Evolutionary conservation across 257 asterid species (phyloP).

Genomic region (Leonotis leonurus): DNA sequence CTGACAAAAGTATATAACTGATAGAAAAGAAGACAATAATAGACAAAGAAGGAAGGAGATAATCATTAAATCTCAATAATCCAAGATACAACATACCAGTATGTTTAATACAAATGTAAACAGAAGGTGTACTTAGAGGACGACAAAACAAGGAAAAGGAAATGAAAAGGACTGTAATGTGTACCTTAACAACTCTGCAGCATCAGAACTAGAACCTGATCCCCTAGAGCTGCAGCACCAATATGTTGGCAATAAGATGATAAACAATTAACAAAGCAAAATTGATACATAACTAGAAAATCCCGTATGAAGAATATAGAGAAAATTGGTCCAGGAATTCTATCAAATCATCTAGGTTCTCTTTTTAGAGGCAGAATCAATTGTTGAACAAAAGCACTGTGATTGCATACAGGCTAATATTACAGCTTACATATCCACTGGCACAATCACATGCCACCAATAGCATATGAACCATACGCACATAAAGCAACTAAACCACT

Average conservation of each 20-base stretch:
- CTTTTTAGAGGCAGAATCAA: neutral
- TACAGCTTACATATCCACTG: too few relatives aligned
- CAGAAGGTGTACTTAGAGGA: neutral
- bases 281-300: constrained; percentile 2
- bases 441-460: too few relatives aligned
- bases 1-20: neutral
- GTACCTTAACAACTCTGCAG: constrained; percentile 51
- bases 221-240: constrained; percentile 47
- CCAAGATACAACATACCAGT: too few relatives aligned
- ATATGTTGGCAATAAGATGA: constrained; percentile 22
- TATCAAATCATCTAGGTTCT: neutral
- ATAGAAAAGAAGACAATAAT: neutral
- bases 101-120: too few relatives aligned
- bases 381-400: neutral
- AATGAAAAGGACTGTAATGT: constrained; percentile 7
- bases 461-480: too few relatives aligned
- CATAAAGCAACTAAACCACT: neutral
- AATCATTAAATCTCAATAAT: too few relatives aligned
- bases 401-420: neutral
- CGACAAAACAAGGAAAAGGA: neutral
- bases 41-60: neutral
- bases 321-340: neutral
- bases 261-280: too few relatives aligned
- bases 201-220: constrained; percentile 32
- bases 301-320: neutral